Evolutionary conservation across 495 filamentous ascomycete genomes (phyloP).

Genomic region (Neurospora africana): DNA sequence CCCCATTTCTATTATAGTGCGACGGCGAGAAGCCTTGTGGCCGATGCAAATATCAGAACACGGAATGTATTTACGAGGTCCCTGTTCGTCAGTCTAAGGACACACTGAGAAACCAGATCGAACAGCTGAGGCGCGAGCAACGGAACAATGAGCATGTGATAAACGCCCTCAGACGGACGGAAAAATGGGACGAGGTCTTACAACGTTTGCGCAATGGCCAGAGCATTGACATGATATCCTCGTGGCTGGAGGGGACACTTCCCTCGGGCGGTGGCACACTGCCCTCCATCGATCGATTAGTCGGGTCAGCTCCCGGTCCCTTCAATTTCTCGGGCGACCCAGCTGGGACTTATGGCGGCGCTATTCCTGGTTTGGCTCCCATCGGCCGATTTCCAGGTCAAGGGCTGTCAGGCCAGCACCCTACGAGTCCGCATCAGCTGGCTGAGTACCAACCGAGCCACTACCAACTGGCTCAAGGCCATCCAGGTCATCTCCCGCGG

Average conservation of each 20-base stretch:
- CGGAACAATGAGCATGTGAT: constrained; percentile 36
- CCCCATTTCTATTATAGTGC: constrained; percentile 27
- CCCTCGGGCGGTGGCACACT: constrained; percentile 9
- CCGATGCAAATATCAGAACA: constrained; percentile 37
- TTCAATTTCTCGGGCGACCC: neutral
- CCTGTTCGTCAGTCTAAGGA: constrained; percentile 47
- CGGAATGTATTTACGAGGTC: constrained; percentile 42
- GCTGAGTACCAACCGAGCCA: neutral
- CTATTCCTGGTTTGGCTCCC: neutral
- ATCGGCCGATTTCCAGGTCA: neutral
- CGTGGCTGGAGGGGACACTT: constrained; percentile 30
- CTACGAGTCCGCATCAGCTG: neutral
- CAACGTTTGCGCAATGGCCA: constrained; percentile 37
- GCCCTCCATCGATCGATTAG: constrained; percentile 2
- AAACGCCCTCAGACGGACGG: constrained; percentile 31
- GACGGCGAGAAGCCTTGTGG: constrained; percentile 43
- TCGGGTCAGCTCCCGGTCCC: neutral
- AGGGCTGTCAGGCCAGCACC: constrained; percentile 1
- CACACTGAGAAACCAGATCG: constrained; percentile 41
- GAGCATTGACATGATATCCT: constrained; percentile 37
- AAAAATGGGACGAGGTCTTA: constrained; percentile 38
- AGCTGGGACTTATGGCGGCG: neutral
- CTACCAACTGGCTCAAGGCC: neutral
- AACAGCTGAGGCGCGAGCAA: constrained; percentile 36
- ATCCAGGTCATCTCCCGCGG: neutral